Conservation (phyloP, 2,329 filamentous ascomycete genomes). For the Leptographium wingfieldii region DNA sequence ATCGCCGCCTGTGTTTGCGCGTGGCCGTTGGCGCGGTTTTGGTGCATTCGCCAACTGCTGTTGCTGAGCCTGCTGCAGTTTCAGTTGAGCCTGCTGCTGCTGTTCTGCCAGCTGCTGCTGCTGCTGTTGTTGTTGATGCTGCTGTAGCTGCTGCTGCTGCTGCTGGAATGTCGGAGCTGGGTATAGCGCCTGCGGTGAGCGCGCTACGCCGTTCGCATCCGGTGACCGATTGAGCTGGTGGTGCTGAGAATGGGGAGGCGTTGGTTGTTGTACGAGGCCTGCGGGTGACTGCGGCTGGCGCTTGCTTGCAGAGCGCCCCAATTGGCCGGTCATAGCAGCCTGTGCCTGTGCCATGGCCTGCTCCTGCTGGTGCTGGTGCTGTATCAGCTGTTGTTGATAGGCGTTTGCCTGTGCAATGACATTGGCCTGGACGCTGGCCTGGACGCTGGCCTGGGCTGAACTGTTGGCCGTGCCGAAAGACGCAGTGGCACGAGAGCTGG, state of each 20-base stretch:
- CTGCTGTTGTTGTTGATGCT: background rate
- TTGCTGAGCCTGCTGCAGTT: conserved; percentile 3
- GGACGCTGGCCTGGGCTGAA: background rate
- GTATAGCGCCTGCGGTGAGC: conserved; percentile 15
- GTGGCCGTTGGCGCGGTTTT: conserved; percentile 62
- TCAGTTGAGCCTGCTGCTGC: conserved; percentile 13
- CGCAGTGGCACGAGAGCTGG: conserved; percentile 52
- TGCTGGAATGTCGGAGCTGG: background rate
- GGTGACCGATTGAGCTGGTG: conserved; percentile 24
- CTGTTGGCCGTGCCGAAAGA: conserved; percentile 28
- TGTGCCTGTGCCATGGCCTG: conserved; percentile 71
- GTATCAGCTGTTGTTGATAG: conserved; percentile 51
- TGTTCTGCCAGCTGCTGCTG: conserved; percentile 11
- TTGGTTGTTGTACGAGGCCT: conserved; percentile 28
- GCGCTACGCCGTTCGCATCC: conserved; percentile 25
- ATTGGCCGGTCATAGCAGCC: conserved; percentile 58
- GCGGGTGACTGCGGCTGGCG: conserved; percentile 34
- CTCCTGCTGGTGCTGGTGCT: conserved; percentile 86
- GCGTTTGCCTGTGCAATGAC: conserved; percentile 17
- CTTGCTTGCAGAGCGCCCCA: conserved; percentile 65
- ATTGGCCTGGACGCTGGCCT: conserved; percentile 21
- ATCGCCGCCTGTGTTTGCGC: conserved; percentile 71
- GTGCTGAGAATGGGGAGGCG: conserved; percentile 40
- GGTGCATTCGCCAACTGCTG: conserved; percentile 26
- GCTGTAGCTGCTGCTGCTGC: conserved; percentile 10